Conservation (phyloP, 2,329 filamentous ascomycete species). For the Helotiales sp. region DNA sequence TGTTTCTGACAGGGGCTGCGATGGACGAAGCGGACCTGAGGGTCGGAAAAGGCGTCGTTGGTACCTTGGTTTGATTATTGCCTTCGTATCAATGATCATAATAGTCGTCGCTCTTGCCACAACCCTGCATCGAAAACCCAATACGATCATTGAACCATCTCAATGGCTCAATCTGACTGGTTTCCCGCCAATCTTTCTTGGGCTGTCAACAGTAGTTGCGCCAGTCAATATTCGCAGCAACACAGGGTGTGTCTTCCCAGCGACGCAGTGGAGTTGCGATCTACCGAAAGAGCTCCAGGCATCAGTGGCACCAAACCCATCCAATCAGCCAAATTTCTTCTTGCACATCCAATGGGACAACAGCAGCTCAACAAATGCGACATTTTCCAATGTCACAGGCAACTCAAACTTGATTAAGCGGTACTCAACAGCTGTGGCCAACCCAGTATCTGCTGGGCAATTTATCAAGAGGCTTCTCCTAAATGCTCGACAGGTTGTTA, state of each 20-base stretch:
- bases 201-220: slow-evolving; percentile 77
- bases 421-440: slow-evolving; percentile 28
- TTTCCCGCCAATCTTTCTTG: slow-evolving; percentile 86
- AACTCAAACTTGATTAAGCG: slow-evolving; percentile 36
- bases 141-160: slow-evolving; percentile 46
- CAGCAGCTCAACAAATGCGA: slow-evolving; percentile 52
- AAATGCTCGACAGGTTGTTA: slow-evolving; percentile 43
- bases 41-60: slow-evolving; percentile 66
- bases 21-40: slow-evolving; percentile 66
- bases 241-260: slow-evolving; percentile 71
- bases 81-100: slow-evolving; percentile 59
- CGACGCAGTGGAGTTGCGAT: slow-evolving; percentile 84
- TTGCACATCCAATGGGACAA: slow-evolving; percentile 79
- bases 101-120: slow-evolving; percentile 63
- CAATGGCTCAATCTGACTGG: slow-evolving; percentile 84
- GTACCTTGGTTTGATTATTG: slow-evolving; percentile 58
- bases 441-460: slow-evolving; percentile 42
- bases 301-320: slow-evolving; percentile 63
- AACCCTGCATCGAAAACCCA: slow-evolving; percentile 52
- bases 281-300: slow-evolving; percentile 79
- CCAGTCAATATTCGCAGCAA: slow-evolving; percentile 69
- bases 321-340: slow-evolving; percentile 77
- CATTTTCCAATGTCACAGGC: slow-evolving; percentile 47
- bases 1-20: slow-evolving; percentile 66
- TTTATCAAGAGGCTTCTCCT: slow-evolving; percentile 41